These are phyloP conservation scores for Vitrella brassicaformis DNA, from an alignment of 73 alveolate species.

Conservation along the genomic window DNA sequence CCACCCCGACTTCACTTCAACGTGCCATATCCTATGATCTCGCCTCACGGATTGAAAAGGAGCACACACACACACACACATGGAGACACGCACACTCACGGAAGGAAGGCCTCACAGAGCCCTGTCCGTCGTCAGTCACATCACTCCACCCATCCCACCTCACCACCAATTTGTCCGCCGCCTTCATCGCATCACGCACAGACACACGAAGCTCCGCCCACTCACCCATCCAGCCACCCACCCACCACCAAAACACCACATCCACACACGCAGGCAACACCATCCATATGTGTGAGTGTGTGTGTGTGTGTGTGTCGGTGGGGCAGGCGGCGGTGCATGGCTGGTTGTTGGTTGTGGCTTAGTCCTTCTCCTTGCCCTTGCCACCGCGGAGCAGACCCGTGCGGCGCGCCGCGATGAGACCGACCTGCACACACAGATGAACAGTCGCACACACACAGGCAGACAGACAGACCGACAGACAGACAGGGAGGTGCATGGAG, in stretches of 20 bases:
- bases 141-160: too few species aligned
- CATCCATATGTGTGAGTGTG: not conserved
- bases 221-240: not conserved
- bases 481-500: too few species aligned
- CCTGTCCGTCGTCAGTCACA: too few species aligned
- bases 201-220: not conserved
- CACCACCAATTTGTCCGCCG: too few species aligned
- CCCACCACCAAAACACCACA: too few species aligned
- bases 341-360: not conserved
- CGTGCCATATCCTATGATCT: not conserved
- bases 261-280: not conserved
- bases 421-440: constrained; percentile 3
- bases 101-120: too few species aligned
- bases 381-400: constrained; percentile 29
- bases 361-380: not conserved
- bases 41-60: not conserved
- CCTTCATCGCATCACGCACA: too few species aligned
- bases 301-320: not conserved
- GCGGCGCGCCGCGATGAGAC: constrained; percentile 35
- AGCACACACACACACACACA: not conserved
- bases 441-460: too few species aligned
- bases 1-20: not conserved
- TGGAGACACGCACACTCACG: too few species aligned
- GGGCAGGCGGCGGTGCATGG: not conserved
- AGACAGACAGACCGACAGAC: too few species aligned